Base-by-base conservation (phyloP, 1,284 basidiomycete genomes). In the Rhodotorula glutinis region DNA sequence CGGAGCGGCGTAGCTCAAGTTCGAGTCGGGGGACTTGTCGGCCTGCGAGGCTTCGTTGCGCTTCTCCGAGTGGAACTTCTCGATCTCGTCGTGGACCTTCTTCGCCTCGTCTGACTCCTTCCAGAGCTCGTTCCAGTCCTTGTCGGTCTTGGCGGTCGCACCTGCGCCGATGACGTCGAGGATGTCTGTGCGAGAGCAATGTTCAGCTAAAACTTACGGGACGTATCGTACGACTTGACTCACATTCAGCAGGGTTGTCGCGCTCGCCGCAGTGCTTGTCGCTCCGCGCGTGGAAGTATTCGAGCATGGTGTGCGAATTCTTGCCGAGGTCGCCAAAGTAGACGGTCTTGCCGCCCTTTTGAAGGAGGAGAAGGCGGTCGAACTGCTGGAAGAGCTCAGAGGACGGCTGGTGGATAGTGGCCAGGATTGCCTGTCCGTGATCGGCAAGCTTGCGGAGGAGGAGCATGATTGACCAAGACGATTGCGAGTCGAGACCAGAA, bases 41-140 rank as follows among this genome's bases (percentile, higher is more conserved):
- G 74, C 72, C 7, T 63, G 67, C 9, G 74, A 71, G 29, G 63
- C 64, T 53, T 67, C 59, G 51, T 51, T 27, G 33, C 52, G 30
- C 57, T 70, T 73, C 33, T 73, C 59, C 21, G 54, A 25, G 60
- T 70, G 81, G 73, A 82, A 76, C 1, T 71, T 70, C 43, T 79
- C 79, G 25, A 85, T 79, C 66, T 84, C 79, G 4, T 76, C 70
- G 44, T 79, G 77, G 33, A 82, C 79, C 2, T 54, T 72, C 17
- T 75, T 75, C 52, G 80, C 79, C 69, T 84, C 81, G 33, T 79
- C 74, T 53, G 78, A 83, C 74, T 79, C 81, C 46, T 83, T 77
- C 88, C 89, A 90, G 47, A 90, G 82, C 71, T 89, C 84, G 67
- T 86, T 85, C 89, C 89, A 92, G 73, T 91, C 88, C 30, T 85